Evolutionary conservation across 2,329 filamentous ascomycete genomes (phyloP), one percentile per base, ranked within the genome.

Genomic region (Zymoseptoria passerinii): DNA sequence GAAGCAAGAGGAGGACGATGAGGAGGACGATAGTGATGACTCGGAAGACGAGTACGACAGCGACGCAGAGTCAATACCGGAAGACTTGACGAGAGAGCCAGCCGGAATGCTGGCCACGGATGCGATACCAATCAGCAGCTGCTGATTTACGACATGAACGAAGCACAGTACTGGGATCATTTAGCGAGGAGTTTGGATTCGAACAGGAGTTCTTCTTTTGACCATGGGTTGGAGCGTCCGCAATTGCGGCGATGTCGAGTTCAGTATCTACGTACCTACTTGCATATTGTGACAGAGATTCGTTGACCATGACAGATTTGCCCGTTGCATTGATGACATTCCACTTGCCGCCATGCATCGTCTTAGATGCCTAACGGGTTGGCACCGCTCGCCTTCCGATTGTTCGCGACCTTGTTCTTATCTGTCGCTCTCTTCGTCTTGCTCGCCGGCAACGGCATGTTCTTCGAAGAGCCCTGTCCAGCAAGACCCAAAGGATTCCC

Each of bases 1-100:
- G 52, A 80, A 80, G 40, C 79, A 81, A 27, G 80, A 81, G 49
- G 80, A 80, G 50, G 80, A 81, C 16, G 76, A 78, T 4, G 80
- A 82, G 3, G 77, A 78, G 8, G 75, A 76, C 35, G 74, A 73
- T 16, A 74, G 74, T 20, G 76, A 78, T 3, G 77, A 78, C 4
- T 69, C 70, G 1, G 72, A 72, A 2, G 68, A 72, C 3, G 73
- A 74, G 0, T 65, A 65, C n/a, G 65, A 66, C 27, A 66, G 65
- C 40, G 68, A 70, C 5, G 68, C 68, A 6, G 59, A 69, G 52
- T 60, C 64, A 52, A 53, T 68, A 58, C 55, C 59, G 49, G 57
- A 64, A 58, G 62, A 69, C 49, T 55, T 66, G 52, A 65, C 56
- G 27, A 58, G 53, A 27, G 54, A 58, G 48, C 58, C 57, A 28